A percentile compares a stretch with the other conserved stretches of the same genome.
Evolutionary conservation across 2,329 filamentous ascomycete genomes (phyloP).

Genomic region (Thelonectria olida): DNA sequence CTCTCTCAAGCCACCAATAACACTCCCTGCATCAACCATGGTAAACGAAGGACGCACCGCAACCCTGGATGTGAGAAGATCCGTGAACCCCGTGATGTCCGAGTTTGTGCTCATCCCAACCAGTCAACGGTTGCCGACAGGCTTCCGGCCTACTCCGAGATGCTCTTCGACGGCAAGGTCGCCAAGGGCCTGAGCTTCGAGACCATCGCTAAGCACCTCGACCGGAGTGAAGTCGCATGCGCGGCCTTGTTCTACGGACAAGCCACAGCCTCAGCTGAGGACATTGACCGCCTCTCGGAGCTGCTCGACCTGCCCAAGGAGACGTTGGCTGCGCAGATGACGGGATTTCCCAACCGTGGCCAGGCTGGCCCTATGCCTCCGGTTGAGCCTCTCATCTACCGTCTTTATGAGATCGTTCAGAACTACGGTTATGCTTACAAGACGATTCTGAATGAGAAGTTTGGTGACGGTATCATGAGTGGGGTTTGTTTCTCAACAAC

Average conservation of each 20-base stretch:
- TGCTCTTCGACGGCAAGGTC: conserved; percentile 79
- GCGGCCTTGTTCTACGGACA: conserved; percentile 94
- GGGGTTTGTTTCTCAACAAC: conserved; percentile 91
- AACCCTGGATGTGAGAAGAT: conserved; percentile 49
- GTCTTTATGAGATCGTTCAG: conserved; percentile 93
- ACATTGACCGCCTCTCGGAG: conserved; percentile 70
- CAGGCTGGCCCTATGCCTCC: conserved; percentile 59
- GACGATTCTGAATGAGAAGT: conserved; percentile 94
- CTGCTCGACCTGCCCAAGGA: conserved; percentile 69
- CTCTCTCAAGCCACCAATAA: too few species aligned
- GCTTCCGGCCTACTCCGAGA: conserved; percentile 75
- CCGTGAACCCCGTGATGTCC: neutral
- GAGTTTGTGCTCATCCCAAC: conserved; percentile 19
- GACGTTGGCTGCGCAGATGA: conserved; percentile 68
- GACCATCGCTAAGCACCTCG: conserved; percentile 76
- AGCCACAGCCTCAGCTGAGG: conserved; percentile 75
- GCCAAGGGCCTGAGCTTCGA: conserved; percentile 80
- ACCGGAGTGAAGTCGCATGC: conserved; percentile 83
- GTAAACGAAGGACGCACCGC: conserved; percentile 41
- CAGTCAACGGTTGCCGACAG: conserved; percentile 73
- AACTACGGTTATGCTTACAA: conserved; percentile 98
- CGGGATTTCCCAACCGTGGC: conserved; percentile 83
- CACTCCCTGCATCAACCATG: too few species aligned
- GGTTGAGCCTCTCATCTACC: conserved; percentile 71
- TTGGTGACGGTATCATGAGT: conserved; percentile 95